Percentiles rank a stretch among this genome's conserved stretches.
phyloP scores from a whole-genome alignment of 78 protist species.

The Bigelowiella natans region DNA sequence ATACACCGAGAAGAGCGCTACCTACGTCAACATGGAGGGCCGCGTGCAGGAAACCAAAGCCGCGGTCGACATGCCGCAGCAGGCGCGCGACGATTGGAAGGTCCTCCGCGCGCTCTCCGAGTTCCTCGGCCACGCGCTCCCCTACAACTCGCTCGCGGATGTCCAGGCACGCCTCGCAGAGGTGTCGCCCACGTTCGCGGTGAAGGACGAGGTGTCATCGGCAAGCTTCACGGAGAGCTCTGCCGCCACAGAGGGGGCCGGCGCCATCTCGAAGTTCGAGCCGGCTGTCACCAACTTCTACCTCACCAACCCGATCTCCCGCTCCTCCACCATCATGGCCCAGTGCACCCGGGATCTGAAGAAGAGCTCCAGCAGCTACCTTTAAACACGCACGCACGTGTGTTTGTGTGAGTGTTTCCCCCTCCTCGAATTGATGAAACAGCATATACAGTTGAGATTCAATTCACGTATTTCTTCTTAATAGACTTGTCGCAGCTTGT shows the following conservation, averaged over 20 bases:
- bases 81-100: constrained; percentile 55
- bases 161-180: background rate
- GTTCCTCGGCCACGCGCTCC: constrained; percentile 11
- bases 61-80: constrained; percentile 42
- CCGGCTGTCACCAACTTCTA: background rate
- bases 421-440: background rate
- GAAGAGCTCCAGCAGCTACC: background rate
- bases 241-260: background rate
- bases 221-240: background rate
- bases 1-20: constrained; percentile 52
- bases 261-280: background rate
- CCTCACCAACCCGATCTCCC: background rate
- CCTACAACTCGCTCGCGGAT: constrained; percentile 17
- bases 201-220: background rate
- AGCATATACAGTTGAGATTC: background rate
- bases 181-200: background rate
- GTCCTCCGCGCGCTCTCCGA: constrained; percentile 40
- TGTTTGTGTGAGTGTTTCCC: background rate
- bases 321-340: constrained; percentile 9
- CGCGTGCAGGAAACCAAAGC: constrained; percentile 35
- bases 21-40: constrained; percentile 56
- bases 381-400: background rate
- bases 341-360: background rate
- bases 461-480: background rate
- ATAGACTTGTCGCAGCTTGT: background rate